Evolutionary conservation across 2,329 filamentous ascomycete genomes (phyloP), one percentile per base, ranked within the genome.

Genomic region (Trichoderma atroviride): DNA sequence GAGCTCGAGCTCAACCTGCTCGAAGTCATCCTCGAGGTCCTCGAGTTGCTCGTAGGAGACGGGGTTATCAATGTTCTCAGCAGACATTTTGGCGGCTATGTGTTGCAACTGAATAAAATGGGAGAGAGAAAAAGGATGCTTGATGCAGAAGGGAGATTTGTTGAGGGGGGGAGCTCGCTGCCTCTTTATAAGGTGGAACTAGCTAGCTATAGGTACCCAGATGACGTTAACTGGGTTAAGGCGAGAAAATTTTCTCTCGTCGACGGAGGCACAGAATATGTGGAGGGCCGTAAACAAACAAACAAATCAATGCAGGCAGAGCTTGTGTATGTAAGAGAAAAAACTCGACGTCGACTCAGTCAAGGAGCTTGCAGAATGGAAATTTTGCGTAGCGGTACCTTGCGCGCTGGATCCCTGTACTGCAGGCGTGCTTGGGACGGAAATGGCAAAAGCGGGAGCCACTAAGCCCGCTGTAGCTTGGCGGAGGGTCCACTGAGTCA

Each of bases 21-120:
- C 90, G 76, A 97, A 97, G 72, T 96, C 91, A 74, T 89, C 86
- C 84, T 97, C 93, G 72, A 97, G 85, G 69, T 91, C 87, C 70
- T 89, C 87, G 73, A 98, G 89, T 79, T 95, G 88, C 80, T 93
- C 91, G 80, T 93, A 94, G 70, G 86, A 87, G 71, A 91, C 81
- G 70, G 80, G 74, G 70, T 81, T 82, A 31, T 81, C 77, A 70
- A 78, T 71, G 70, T 78, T 73, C 59, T 78, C 77, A 71, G 75
- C 74, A 75, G 78, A 79, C 79, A 81, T 81, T 70, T 58, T 76
- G 73, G 56, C 63, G 68, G 71, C 19, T 31, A 67, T 75, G 69
- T 68, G 33, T 27, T 58, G 53, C 29, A 57, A 56, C 2, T 52
- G 29, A 16, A 33, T 5, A 27, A 35, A 27, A 29, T 35, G 6